A percentile compares a stretch with the other conserved stretches of the same genome.
Evolutionary conservation across 208 protist genomes (phyloP).

Genomic region (Leishmania tropica): DNA sequence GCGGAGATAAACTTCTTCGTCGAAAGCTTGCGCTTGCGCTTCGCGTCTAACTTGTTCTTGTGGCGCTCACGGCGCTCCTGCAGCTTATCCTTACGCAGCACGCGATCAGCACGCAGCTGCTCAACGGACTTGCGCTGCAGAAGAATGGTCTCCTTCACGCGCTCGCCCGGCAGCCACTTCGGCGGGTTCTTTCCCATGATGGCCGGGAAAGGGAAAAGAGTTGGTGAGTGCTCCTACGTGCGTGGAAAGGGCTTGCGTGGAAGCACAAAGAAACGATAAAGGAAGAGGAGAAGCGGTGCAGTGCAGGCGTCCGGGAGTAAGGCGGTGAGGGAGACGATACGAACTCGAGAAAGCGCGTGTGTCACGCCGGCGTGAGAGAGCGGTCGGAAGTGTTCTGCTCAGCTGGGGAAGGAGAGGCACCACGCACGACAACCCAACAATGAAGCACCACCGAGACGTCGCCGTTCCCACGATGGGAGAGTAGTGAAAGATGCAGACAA

Average conservation of each 20-base stretch:
- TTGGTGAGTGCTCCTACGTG: background rate
- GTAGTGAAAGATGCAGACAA: background rate
- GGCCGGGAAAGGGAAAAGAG: background rate
- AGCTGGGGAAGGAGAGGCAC: background rate
- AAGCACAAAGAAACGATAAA: background rate
- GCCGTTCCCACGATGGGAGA: background rate
- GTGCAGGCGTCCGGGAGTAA: background rate
- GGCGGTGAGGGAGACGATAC: background rate
- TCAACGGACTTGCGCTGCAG: slow-evolving; percentile 91
- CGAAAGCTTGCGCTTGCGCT: slow-evolving; percentile 80
- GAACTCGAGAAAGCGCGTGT: background rate
- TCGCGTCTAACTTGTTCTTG: slow-evolving; percentile 86
- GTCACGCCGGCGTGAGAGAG: background rate
- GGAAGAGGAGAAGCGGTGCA: background rate
- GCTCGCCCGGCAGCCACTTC: slow-evolving; percentile 90
- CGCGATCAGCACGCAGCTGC: slow-evolving; percentile 82
- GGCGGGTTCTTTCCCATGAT: slow-evolving; percentile 87
- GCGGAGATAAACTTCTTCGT: slow-evolving; percentile 90
- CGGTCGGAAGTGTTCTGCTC: background rate
- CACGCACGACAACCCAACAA: slow-evolving; percentile 9
- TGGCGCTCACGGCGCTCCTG: slow-evolving; percentile 74
- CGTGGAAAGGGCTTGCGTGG: background rate
- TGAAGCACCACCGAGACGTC: slow-evolving; percentile 6
- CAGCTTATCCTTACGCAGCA: slow-evolving; percentile 82
- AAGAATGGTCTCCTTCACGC: slow-evolving; percentile 93